Conservation (phyloP, 1,139 yeast species). For the Saccharomycopsis hybrid region DNA sequence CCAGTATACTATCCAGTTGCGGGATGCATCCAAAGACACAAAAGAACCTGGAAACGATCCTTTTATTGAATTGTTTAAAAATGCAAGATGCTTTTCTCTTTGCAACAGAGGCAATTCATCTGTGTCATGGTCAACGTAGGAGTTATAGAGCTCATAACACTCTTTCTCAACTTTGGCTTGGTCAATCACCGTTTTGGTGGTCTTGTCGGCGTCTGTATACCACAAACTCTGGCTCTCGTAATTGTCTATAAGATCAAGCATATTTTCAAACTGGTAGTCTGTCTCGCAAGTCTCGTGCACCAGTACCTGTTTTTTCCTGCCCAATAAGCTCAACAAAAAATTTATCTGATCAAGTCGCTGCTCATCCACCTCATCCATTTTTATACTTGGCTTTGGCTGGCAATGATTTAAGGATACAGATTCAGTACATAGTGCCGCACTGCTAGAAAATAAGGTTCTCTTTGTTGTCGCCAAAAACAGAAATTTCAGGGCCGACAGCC, state of each 20-base stretch:
- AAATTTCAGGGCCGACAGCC: too few relatives aligned
- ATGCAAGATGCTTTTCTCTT: constrained; percentile 34
- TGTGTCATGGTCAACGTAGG: too few relatives aligned
- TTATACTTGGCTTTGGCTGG: too few relatives aligned
- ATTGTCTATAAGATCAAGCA: constrained; percentile 14
- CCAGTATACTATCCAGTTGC: constrained; percentile 92
- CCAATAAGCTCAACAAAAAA: constrained; percentile 11
- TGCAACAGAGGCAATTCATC: constrained; percentile 30
- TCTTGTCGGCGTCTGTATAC: constrained; percentile 9
- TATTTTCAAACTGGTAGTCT: constrained; percentile 13
- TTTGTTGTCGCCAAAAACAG: too few relatives aligned
- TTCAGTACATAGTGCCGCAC: too few relatives aligned
- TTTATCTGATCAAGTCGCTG: constrained; percentile 1
- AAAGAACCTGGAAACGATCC: constrained; percentile 44
- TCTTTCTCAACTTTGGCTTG: constrained; percentile 28
- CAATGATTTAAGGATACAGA: too few relatives aligned
- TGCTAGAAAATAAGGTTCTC: too few relatives aligned
- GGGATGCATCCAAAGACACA: constrained; percentile 70
- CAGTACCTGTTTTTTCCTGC: constrained; percentile 5
- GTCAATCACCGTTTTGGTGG: constrained; percentile 25
- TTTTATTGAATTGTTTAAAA: constrained; percentile 35
- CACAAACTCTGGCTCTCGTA: constrained; percentile 23
- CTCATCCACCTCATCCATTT: not conserved
- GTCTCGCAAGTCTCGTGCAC: not conserved
- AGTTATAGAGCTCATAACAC: constrained; percentile 29